These are phyloP conservation scores for Cicer judaicum DNA, from an alignment of 306 rosid genomes.

Conservation along the genomic window DNA sequence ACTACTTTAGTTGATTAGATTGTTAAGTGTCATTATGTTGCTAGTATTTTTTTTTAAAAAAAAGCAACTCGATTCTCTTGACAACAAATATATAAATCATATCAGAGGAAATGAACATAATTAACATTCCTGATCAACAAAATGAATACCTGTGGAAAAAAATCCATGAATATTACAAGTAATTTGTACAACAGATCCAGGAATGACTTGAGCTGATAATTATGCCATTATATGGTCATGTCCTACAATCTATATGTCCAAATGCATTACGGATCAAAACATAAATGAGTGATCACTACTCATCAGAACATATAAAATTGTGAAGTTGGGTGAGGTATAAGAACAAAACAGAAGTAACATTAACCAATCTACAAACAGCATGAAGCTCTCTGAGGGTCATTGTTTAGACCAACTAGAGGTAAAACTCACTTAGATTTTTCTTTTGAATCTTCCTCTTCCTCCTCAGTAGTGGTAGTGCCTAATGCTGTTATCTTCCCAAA, in stretches of 20 bases:
- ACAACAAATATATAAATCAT: too few relatives aligned
- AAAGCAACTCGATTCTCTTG: too few relatives aligned
- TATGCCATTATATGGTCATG: conserved; percentile 28
- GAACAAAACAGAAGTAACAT: conserved; percentile 53
- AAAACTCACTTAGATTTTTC: conserved; percentile 72
- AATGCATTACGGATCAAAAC: conserved; percentile 33
- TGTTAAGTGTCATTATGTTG: too few relatives aligned
- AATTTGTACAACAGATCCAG: conserved; percentile 41
- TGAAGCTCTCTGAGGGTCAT: conserved; percentile 29
- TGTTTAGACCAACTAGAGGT: not conserved
- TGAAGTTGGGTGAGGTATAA: conserved; percentile 42
- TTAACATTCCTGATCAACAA: conserved; percentile 7
- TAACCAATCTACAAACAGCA: conserved; percentile 32
- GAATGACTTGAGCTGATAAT: conserved; percentile 27
- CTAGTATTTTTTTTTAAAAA: too few relatives aligned
- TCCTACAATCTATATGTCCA: conserved; percentile 19
- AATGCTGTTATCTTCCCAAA: conserved; percentile 75
- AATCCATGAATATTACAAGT: conserved; percentile 41
- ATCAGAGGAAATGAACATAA: not conserved
- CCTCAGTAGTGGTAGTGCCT: conserved; percentile 50
- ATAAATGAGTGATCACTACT: conserved; percentile 38
- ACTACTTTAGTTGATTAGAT: too few relatives aligned
- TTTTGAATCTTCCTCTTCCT: conserved; percentile 50
- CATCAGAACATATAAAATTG: conserved; percentile 31
- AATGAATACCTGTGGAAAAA: conserved; percentile 36